Evolutionary conservation across 1,284 basidiomycete genomes (phyloP).

Genomic region (Irpex sp.): DNA sequence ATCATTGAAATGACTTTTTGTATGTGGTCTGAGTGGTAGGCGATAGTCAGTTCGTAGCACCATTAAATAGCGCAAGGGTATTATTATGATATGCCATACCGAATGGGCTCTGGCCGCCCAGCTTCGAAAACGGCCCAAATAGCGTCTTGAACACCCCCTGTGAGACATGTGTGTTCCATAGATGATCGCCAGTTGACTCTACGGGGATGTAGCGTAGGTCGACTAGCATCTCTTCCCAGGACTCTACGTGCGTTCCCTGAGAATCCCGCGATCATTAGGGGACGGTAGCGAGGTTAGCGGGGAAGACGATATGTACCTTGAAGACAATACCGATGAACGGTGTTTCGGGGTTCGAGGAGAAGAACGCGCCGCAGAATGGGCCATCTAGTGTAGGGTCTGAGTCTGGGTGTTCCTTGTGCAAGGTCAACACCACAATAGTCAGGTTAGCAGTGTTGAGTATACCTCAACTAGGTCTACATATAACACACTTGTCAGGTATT

Average conservation of each 20-base stretch:
- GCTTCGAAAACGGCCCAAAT: slow-evolving; percentile 8
- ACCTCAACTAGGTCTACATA: slow-evolving; percentile 11
- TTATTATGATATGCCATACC: slow-evolving; percentile 1
- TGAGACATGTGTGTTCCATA: slow-evolving; percentile 14
- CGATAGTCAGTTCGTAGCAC: neutral
- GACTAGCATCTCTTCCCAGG: slow-evolving; percentile 13
- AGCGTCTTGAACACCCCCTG: slow-evolving; percentile 11
- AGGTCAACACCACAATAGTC: neutral
- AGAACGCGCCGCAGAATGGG: slow-evolving; percentile 13
- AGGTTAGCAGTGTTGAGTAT: neutral
- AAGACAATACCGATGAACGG: slow-evolving; percentile 13
- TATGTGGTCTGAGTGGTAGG: slow-evolving; percentile 9
- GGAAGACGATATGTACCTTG: slow-evolving; percentile 5
- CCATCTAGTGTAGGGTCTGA: slow-evolving; percentile 14
- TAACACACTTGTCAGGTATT: neutral
- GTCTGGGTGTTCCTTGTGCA: slow-evolving; percentile 9
- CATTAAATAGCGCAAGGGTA: neutral
- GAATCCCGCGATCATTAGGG: neutral
- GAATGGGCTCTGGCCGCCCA: slow-evolving; percentile 10
- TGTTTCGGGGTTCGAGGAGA: slow-evolving; percentile 6
- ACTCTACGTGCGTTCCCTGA: slow-evolving; percentile 13
- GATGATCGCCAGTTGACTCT: slow-evolving; percentile 7
- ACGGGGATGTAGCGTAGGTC: slow-evolving; percentile 12
- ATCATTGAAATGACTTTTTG: slow-evolving; percentile 4
- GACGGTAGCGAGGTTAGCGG: neutral